Evolutionary conservation across 257 asterid genomes (phyloP).

Genomic region (Catharanthus roseus): DNA sequence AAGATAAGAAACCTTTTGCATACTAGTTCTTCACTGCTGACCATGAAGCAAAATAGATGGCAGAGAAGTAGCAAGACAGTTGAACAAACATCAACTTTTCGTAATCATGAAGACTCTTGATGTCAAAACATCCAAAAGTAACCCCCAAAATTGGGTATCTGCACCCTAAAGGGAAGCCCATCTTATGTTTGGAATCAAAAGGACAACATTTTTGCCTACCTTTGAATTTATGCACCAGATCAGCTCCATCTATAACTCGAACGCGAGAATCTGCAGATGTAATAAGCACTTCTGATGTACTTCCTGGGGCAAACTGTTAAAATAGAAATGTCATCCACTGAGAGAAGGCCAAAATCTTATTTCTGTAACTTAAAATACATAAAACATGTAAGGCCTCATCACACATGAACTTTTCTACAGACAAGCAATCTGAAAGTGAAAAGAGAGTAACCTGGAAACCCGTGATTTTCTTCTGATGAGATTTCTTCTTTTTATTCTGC

Average conservation of each 20-base stretch:
- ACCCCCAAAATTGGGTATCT: no score
- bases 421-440: background rate
- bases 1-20: background rate
- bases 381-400: background rate
- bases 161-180: background rate
- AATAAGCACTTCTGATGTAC: conserved; percentile 84
- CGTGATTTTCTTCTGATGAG: conserved; percentile 94
- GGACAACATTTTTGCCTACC: conserved; percentile 33
- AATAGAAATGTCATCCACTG: conserved; percentile 24
- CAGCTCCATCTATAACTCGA: conserved; percentile 77
- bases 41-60: background rate
- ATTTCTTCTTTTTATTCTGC: conserved; percentile 80
- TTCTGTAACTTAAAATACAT: background rate
- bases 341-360: conserved; percentile 8
- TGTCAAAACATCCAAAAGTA: no score
- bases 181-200: background rate
- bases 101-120: background rate
- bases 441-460: conserved; percentile 75
- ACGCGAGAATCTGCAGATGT: conserved; percentile 96
- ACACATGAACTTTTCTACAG: background rate
- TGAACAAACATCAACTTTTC: background rate
- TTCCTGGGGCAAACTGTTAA: conserved; percentile 90
- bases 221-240: conserved; percentile 92
- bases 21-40: background rate
- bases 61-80: background rate